phyloP scores from a whole-genome alignment of 495 filamentous ascomycete species.

The Trichocladium uniseriatum region DNA sequence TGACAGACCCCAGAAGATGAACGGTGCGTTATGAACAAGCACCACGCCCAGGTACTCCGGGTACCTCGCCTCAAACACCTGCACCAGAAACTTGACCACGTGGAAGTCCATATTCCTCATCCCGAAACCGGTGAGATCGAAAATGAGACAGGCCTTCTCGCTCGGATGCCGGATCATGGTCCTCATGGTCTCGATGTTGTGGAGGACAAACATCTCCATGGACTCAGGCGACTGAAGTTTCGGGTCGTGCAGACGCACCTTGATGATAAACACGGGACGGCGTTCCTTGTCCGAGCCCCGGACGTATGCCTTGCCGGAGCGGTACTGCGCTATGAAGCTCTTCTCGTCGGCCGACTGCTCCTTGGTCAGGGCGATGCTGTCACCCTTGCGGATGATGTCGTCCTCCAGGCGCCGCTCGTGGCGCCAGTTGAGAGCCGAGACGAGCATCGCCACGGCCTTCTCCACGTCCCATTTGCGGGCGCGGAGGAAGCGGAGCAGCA shows the following conservation, averaged over 20 bases:
- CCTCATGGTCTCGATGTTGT: constrained; percentile 12
- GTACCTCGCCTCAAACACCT: constrained; percentile 10
- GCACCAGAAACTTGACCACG: constrained; percentile 10
- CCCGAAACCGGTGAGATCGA: constrained; percentile 10
- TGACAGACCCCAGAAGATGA: constrained; percentile 12
- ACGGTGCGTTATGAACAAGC: constrained; percentile 8
- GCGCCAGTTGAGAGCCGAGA: constrained; percentile 4
- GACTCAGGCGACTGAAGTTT: constrained; percentile 7
- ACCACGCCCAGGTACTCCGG: constrained; percentile 10
- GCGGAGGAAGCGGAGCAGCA: constrained; percentile 5
- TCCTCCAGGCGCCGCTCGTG: constrained; percentile 3
- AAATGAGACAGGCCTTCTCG: constrained; percentile 10
- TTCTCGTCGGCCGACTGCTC: constrained; percentile 1
- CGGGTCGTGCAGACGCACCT: constrained; percentile 8
- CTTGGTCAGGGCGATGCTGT: background rate
- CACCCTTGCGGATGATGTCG: background rate
- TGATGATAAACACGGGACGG: constrained; percentile 9
- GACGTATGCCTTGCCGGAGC: constrained; percentile 6
- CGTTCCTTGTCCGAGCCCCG: constrained; percentile 1
- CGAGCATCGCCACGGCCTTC: constrained; percentile 1
- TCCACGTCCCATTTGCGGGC: constrained; percentile 6
- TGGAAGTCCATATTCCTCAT: constrained; percentile 12
- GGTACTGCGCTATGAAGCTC: constrained; percentile 8
- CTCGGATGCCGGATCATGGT: constrained; percentile 4
- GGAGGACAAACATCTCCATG: constrained; percentile 9